phyloP scores from a whole-genome alignment of 192 early-diverging fungal genomes.

The Umbelopsis sp. region DNA sequence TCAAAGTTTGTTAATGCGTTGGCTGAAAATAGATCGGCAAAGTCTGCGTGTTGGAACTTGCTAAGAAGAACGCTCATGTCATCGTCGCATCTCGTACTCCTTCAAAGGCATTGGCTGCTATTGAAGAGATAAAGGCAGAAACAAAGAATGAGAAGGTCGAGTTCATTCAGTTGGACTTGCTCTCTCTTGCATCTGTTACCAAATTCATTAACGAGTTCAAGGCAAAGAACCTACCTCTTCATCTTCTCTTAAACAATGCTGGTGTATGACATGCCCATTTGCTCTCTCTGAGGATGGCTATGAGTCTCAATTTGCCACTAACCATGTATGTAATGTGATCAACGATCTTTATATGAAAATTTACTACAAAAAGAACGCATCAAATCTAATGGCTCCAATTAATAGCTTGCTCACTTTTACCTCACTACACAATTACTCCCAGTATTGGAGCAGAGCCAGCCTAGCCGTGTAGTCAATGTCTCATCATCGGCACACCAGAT shows the following conservation, averaged over 20 bases:
- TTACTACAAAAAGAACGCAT: too few relatives aligned
- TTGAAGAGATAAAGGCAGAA: slow-evolving; percentile 25
- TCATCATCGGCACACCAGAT: slow-evolving; percentile 23
- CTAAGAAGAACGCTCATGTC: slow-evolving; percentile 25
- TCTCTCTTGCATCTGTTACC: slow-evolving; percentile 40
- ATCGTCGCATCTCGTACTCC: slow-evolving; percentile 23
- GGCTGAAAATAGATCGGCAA: neutral
- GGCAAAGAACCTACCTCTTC: slow-evolving; percentile 30
- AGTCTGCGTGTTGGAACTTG: slow-evolving; percentile 30
- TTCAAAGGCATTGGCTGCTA: slow-evolving; percentile 9
- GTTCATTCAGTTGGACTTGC: slow-evolving; percentile 33
- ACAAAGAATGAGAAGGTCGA: slow-evolving; percentile 23
- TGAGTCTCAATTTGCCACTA: slow-evolving; percentile 56
- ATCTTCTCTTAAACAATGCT: slow-evolving; percentile 65
- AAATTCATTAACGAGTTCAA: slow-evolving; percentile 40
- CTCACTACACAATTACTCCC: slow-evolving; percentile 28
- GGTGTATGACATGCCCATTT: slow-evolving; percentile 54
- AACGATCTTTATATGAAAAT: neutral
- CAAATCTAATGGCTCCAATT: neutral
- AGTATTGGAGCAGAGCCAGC: slow-evolving; percentile 21
- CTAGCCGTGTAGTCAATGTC: slow-evolving; percentile 33
- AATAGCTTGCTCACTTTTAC: slow-evolving; percentile 36
- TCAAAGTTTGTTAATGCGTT: too few relatives aligned
- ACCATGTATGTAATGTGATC: slow-evolving; percentile 42
- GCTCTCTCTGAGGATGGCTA: slow-evolving; percentile 47